phyloP scores from a whole-genome alignment of 495 filamentous ascomycete genomes.

The Aspergillus ellipticus region DNA sequence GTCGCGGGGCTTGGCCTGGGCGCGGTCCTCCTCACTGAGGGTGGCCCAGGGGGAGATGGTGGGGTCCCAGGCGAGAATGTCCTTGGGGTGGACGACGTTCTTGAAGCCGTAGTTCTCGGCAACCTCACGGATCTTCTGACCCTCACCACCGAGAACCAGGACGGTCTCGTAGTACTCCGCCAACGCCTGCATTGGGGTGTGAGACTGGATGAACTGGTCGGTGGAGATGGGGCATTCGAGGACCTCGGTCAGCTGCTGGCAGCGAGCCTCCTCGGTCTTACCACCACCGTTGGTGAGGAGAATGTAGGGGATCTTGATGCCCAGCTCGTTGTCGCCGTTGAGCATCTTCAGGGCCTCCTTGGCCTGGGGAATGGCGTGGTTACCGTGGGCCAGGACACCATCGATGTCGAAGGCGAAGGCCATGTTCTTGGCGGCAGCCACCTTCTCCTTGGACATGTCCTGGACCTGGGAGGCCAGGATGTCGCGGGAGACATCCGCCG shows the following conservation, averaged over 20 bases:
- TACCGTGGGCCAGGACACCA: constrained; percentile 80
- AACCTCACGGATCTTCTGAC: constrained; percentile 80
- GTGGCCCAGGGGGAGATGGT: constrained; percentile 77
- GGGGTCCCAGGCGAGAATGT: constrained; percentile 82
- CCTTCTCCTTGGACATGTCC: constrained; percentile 66
- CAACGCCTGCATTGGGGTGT: constrained; percentile 92
- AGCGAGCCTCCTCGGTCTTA: constrained; percentile 81
- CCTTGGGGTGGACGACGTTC: constrained; percentile 82
- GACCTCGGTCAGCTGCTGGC: constrained; percentile 69
- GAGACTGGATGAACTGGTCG: constrained; percentile 89
- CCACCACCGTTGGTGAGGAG: constrained; percentile 93
- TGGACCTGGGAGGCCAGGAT: constrained; percentile 71
- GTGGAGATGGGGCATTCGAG: constrained; percentile 72
- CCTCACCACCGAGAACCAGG: constrained; percentile 82
- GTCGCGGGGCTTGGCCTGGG: constrained; percentile 63
- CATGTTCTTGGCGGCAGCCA: constrained; percentile 61
- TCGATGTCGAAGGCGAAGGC: constrained; percentile 94
- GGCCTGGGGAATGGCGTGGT: constrained; percentile 74
- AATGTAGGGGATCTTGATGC: constrained; percentile 85
- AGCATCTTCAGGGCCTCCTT: constrained; percentile 79
- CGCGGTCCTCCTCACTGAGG: constrained; percentile 64
- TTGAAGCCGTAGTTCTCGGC: constrained; percentile 87
- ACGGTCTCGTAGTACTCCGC: constrained; percentile 77
- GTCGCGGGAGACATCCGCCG: constrained; percentile 52
- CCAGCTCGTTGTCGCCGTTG: constrained; percentile 82